Base-by-base conservation (phyloP, 2,329 filamentous ascomycete genomes). In the Ceratocystis lukuohia region DNA sequence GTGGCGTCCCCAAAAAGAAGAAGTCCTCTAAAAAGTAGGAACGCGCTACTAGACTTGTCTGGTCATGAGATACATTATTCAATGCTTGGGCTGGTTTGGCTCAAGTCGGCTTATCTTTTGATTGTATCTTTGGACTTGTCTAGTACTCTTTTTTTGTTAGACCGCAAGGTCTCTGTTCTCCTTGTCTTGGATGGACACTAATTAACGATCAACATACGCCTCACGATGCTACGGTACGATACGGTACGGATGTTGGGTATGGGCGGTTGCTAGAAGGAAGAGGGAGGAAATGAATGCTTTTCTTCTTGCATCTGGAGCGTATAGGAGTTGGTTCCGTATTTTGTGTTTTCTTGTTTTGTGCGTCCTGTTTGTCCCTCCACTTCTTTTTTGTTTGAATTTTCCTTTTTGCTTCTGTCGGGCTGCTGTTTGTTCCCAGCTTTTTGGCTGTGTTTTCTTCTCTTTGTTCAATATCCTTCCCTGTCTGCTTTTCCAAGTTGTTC, bases 401-500 rank as follows among this genome's bases (percentile, higher is more conserved):
- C 25, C 2, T 22, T 22, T 56, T 64, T 56, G 22, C 28, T 41
- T 45, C 12, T 64, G 33, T 61, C 20, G 30, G 48, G 30, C 28
- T 50, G 41, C 44, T 61, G 17, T n/a, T 68, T 69, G 67, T 69
- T 71, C 67, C 68, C 46, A 68, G 64, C 62, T 59, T 41, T 57
- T 61, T 69, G 45, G 59, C 30, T 61, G 20, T 61, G 28, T 61
- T 53, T 66, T 68, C 69, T 69, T 68, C 66, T 61, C 61, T 62
- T 65, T 69, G 70, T 69, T 71, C 69, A 66, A 70, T 66, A 69
- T 67, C 69, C 70, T 66, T 64, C 41, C 63, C 69, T 70, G 63
- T 68, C 50, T 63, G 37, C 37, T 56, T 61, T 28, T 45, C 30
- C 6, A 46, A 50, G 25, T 46, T 46, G 44, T 62, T 62, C 59